A percentile compares a stretch with the other conserved stretches of the same genome.
Evolutionary conservation across 2,329 filamentous ascomycete species (phyloP).

Genomic region (Calonectria pseudoturangicola): DNA sequence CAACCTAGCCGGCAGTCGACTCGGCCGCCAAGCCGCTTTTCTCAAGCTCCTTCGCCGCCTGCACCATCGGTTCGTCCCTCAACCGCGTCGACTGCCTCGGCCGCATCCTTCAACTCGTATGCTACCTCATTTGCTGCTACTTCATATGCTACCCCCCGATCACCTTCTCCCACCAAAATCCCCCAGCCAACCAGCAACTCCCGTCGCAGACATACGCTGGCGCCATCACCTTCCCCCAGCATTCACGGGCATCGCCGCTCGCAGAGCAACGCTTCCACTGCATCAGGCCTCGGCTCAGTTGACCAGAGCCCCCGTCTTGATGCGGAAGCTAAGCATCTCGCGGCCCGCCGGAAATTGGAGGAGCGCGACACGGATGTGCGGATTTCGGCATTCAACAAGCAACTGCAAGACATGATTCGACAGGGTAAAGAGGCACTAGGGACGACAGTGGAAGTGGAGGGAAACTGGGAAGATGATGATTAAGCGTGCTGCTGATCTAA

Average conservation of each 20-base stretch:
- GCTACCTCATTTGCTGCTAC: conserved; percentile 48
- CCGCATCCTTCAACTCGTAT: conserved; percentile 49
- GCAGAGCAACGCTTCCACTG: conserved; percentile 66
- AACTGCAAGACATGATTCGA: conserved; percentile 89
- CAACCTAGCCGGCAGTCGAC: conserved; percentile 47
- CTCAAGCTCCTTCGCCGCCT: conserved; percentile 56
- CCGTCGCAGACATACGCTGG: conserved; percentile 35
- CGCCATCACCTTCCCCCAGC: conserved; percentile 44
- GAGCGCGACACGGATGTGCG: conserved; percentile 87
- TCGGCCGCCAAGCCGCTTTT: conserved; percentile 64
- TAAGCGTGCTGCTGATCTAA: conserved; percentile 34
- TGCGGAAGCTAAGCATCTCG: conserved; percentile 83
- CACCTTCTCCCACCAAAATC: conserved; percentile 66
- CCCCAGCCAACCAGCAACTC: conserved; percentile 54
- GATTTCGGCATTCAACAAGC: conserved; percentile 86
- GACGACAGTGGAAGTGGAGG: conserved; percentile 78
- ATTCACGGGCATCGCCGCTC: conserved; percentile 63
- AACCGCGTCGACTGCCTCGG: conserved; percentile 57
- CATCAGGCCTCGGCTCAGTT: conserved; percentile 57
- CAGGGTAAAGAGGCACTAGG: conserved; percentile 92
- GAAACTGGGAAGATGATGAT: conserved; percentile 66
- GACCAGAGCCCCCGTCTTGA: conserved; percentile 70
- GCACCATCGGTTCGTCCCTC: conserved; percentile 43
- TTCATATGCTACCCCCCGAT: conserved; percentile 47
- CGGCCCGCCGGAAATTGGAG: conserved; percentile 81